Evolutionary conservation across 2,329 filamentous ascomycete species (phyloP).

Genomic region (Emergomyces orientalis): DNA sequence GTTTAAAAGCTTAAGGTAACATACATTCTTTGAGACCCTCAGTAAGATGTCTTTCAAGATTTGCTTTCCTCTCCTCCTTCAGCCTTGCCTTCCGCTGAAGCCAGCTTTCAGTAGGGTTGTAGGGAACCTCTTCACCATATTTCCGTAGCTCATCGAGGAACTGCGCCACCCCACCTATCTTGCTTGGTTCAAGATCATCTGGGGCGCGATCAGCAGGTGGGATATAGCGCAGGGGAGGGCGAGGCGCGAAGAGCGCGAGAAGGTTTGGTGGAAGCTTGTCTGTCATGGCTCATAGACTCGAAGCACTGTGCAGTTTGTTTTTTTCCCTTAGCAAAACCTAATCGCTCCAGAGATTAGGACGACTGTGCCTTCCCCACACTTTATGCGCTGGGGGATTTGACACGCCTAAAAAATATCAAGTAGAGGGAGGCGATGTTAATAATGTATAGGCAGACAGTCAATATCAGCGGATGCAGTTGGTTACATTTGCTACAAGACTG

Average conservation of each 20-base stretch:
- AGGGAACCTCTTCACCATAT: slow-evolving; percentile 69
- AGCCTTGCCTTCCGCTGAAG: slow-evolving; percentile 76
- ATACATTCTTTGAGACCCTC: slow-evolving; percentile 59
- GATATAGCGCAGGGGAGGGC: slow-evolving; percentile 83
- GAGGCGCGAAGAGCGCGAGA: slow-evolving; percentile 86
- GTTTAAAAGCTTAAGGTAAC: slow-evolving; percentile 13
- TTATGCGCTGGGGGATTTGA: not conserved
- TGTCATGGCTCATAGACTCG: slow-evolving; percentile 54
- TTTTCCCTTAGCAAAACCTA: not conserved
- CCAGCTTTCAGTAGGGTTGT: slow-evolving; percentile 84
- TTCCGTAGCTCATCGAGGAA: slow-evolving; percentile 65
- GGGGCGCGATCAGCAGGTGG: slow-evolving; percentile 73
- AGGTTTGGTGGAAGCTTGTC: slow-evolving; percentile 92
- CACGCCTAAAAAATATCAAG: not conserved
- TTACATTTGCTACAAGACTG: not conserved
- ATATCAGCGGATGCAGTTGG: not conserved
- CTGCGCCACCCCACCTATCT: slow-evolving; percentile 62
- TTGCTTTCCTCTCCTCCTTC: slow-evolving; percentile 67
- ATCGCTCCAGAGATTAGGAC: not conserved
- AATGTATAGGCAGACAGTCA: not conserved
- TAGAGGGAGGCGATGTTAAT: not conserved
- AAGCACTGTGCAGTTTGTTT: not conserved
- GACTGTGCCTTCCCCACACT: not conserved
- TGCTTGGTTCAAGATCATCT: slow-evolving; percentile 67
- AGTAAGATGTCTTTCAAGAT: slow-evolving; percentile 52